Conservation (phyloP, 2,329 filamentous ascomycete species). For the Ophioceras dolichostomum region DNA sequence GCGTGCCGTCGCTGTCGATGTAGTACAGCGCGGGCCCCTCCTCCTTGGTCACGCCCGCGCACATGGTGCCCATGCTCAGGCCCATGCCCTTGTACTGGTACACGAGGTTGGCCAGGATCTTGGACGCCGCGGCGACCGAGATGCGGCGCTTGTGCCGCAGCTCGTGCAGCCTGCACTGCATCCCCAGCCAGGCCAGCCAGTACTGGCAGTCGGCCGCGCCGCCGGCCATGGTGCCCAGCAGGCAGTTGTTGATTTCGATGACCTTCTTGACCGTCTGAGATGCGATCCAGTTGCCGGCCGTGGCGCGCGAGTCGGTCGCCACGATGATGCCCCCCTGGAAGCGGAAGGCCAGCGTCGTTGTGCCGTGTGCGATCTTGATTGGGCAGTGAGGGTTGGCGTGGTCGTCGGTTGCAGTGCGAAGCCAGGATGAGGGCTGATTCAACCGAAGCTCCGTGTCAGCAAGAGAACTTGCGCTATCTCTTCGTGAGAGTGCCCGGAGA, state of each 20-base stretch:
- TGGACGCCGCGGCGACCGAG: slow-evolving; percentile 90
- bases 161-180: slow-evolving; percentile 98
- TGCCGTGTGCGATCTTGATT: slow-evolving; percentile 99
- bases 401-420: slow-evolving; percentile 95
- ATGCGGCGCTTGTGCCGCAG: slow-evolving; percentile 98
- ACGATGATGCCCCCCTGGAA: slow-evolving; percentile 99
- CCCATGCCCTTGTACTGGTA: slow-evolving; percentile 99
- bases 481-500: no score
- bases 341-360: slow-evolving; percentile 92
- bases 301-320: slow-evolving; percentile 92
- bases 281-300: slow-evolving; percentile 97
- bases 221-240: slow-evolving; percentile 96
- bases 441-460: no score
- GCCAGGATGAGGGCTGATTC: slow-evolving; percentile 88
- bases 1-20: slow-evolving; percentile 93
- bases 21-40: slow-evolving; percentile 98
- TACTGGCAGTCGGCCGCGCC: slow-evolving; percentile 99
- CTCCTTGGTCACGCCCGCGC: slow-evolving; percentile 87
- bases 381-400: slow-evolving; percentile 91
- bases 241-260: slow-evolving; percentile 90
- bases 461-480: no score
- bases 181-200: slow-evolving; percentile 97
- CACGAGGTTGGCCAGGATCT: slow-evolving; percentile 96
- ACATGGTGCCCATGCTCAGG: slow-evolving; percentile 98
- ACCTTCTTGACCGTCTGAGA: slow-evolving; percentile 99